A percentile compares a stretch with the other conserved stretches of the same genome.
phyloP scores from a whole-genome alignment of 345 rosid genomes.

The Trapa incisa region DNA sequence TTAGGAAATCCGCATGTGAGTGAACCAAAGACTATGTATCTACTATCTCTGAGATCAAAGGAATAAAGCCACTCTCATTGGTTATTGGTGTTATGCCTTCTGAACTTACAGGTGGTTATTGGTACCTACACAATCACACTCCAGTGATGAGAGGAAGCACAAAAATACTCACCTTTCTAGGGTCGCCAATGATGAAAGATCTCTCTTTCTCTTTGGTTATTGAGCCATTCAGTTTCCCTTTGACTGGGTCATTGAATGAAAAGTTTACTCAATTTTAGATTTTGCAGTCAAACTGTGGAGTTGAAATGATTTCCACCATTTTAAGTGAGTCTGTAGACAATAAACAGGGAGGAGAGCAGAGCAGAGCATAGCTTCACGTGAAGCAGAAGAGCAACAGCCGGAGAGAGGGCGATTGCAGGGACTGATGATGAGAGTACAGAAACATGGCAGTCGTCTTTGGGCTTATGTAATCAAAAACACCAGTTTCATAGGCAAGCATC shows the following conservation, averaged over 20 bases:
- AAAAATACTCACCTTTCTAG: not conserved
- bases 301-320: too few species aligned
- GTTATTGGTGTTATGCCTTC: not conserved
- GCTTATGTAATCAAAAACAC: not conserved
- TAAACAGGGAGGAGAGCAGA: not conserved
- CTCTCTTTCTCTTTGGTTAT: not conserved
- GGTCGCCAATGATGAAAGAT: not conserved
- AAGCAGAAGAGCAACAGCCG: not conserved
- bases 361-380: slow-evolving; percentile 3
- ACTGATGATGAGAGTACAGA: not conserved
- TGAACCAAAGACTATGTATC: not conserved
- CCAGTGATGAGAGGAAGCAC: too few species aligned
- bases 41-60: not conserved
- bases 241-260: too few species aligned
- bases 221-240: not conserved
- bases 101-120: not conserved
- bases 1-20: too few species aligned
- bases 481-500: not conserved
- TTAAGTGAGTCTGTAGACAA: not conserved
- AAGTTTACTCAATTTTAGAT: not conserved
- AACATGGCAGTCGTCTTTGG: not conserved
- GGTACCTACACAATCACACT: too few species aligned
- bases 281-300: not conserved
- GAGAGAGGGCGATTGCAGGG: too few species aligned
- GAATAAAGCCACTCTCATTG: not conserved